Conservation (phyloP, 495 filamentous ascomycete species). For the Penicillium soppii region DNA sequence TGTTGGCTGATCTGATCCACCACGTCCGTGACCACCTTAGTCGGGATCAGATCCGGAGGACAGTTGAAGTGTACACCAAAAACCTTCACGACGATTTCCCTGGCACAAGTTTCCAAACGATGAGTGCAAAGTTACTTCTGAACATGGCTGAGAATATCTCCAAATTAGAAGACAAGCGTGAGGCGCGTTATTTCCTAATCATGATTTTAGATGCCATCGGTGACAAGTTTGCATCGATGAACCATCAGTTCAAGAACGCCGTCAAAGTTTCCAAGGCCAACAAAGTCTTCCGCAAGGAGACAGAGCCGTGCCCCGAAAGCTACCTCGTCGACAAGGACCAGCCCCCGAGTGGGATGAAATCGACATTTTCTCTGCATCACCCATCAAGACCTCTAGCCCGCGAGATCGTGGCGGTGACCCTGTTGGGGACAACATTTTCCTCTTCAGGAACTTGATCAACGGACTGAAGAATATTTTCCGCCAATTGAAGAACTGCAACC, state of each 20-base stretch:
- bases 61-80: slow-evolving; percentile 94
- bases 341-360: slow-evolving; percentile 95
- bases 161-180: slow-evolving; percentile 82
- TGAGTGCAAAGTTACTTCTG: slow-evolving; percentile 95
- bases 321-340: slow-evolving; percentile 78
- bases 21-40: slow-evolving; percentile 85
- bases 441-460: slow-evolving; percentile 98
- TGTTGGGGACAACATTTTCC: slow-evolving; percentile 95
- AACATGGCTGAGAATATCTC: slow-evolving; percentile 99
- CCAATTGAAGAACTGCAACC: slow-evolving; percentile 88
- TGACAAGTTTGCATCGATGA: slow-evolving; percentile 98
- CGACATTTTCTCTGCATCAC: slow-evolving; percentile 94
- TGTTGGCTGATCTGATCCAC: slow-evolving; percentile 97
- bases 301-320: slow-evolving; percentile 61
- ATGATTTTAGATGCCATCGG: slow-evolving; percentile 97
- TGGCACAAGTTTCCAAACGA: slow-evolving; percentile 98
- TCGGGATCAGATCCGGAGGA: slow-evolving; percentile 86
- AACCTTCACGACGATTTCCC: slow-evolving; percentile 96
- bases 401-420: slow-evolving; percentile 89
- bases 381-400: slow-evolving; percentile 92
- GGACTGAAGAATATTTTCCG: slow-evolving; percentile 97
- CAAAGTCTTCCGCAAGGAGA: slow-evolving; percentile 61
- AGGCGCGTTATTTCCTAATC: slow-evolving; percentile 92
- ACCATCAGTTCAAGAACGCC: slow-evolving; percentile 89
- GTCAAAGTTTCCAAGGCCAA: slow-evolving; percentile 84